Evolutionary conservation across 768 basidiomycete genomes (phyloP).

Genomic region (Exidia glandulosa): DNA sequence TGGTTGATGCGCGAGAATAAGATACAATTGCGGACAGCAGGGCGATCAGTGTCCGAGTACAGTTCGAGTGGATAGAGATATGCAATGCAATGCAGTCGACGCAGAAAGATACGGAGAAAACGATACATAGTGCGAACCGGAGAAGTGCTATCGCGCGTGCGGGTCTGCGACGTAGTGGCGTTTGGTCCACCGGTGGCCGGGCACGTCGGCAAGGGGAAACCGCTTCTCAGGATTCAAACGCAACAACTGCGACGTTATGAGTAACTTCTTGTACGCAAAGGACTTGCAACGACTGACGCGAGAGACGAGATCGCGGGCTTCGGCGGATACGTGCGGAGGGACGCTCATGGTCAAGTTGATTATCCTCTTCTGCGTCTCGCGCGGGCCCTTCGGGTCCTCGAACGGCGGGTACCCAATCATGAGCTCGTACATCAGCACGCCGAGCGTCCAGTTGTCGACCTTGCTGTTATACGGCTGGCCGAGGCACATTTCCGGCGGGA

Average conservation of each 20-base stretch:
- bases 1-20: not conserved
- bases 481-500: conserved; percentile 40
- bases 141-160: not conserved
- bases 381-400: conserved; percentile 19
- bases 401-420: conserved; percentile 33
- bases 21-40: too few species aligned
- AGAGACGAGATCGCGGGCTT: conserved; percentile 31
- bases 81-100: not conserved
- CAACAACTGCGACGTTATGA: conserved; percentile 21
- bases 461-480: conserved; percentile 28
- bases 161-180: not conserved
- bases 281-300: conserved; percentile 14
- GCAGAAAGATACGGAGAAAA: not conserved
- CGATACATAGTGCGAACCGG: not conserved
- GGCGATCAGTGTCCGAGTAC: not conserved
- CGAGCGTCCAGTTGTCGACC: conserved; percentile 40
- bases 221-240: conserved; percentile 26
- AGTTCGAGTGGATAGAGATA: not conserved
- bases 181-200: conserved; percentile 30
- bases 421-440: conserved; percentile 37
- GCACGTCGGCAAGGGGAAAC: conserved; percentile 27
- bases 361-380: conserved; percentile 32
- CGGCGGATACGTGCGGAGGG: conserved; percentile 25
- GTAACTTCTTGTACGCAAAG: conserved; percentile 2
- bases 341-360: conserved; percentile 25